Conservation (phyloP, 352 stramenopile genomes). For the Phytophthora ohioensis region DNA sequence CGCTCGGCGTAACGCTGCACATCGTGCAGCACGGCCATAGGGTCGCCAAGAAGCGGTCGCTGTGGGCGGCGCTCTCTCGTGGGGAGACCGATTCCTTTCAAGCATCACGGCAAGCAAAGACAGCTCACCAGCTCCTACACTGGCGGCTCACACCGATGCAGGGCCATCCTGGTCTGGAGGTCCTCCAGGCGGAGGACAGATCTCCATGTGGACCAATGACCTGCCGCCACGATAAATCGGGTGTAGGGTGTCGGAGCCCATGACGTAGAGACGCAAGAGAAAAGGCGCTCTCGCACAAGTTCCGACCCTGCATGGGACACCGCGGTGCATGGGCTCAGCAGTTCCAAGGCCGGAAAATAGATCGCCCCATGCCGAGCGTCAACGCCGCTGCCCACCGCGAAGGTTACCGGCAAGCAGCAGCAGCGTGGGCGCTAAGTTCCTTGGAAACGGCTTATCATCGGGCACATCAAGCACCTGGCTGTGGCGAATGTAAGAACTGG, state of each 20-base stretch:
- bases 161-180: background rate
- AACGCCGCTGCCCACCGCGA: background rate
- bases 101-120: background rate
- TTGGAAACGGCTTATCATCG: conserved; percentile 11
- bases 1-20: conserved; percentile 15
- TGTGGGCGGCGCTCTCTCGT: background rate
- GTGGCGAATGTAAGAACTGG: conserved; percentile 13
- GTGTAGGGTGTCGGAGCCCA: background rate
- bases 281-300: conserved; percentile 1
- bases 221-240: conserved; percentile 19
- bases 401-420: conserved; percentile 3
- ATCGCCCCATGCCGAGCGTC: too few relatives aligned
- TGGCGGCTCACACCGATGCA: background rate
- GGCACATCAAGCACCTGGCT: background rate
- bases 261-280: conserved; percentile 13
- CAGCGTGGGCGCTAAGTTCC: background rate
- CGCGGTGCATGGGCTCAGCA: background rate
- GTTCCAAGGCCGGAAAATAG: too few relatives aligned
- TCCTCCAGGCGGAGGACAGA: background rate
- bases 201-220: conserved; percentile 16
- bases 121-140: too few relatives aligned
- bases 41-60: conserved; percentile 16
- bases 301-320: conserved; percentile 20
- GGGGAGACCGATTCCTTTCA: background rate
- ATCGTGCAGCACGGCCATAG: conserved; percentile 25